These are phyloP conservation scores for Sanghuangporus baumii DNA, from an alignment of 1,284 basidiomycete species.

Conservation along the genomic window DNA sequence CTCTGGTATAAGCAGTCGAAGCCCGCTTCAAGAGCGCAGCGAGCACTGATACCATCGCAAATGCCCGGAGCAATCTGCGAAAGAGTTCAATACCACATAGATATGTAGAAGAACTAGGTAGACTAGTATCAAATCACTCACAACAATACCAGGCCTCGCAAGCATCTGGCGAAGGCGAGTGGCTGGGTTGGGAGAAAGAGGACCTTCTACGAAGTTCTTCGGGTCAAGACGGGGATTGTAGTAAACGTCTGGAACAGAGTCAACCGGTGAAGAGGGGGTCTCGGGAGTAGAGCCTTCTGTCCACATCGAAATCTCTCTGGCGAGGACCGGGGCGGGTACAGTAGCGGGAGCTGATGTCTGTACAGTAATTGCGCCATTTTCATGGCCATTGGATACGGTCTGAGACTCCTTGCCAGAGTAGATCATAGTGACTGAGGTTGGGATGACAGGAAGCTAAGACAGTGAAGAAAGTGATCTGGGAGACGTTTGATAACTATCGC, in stretches of 20 bases:
- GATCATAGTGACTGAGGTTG: slow-evolving; percentile 12
- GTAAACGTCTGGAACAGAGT: slow-evolving; percentile 29
- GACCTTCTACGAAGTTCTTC: slow-evolving; percentile 62
- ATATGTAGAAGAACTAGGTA: neutral
- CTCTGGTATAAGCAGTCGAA: slow-evolving; percentile 73
- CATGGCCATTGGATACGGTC: slow-evolving; percentile 14
- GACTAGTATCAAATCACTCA: slow-evolving; percentile 25
- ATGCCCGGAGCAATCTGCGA: slow-evolving; percentile 67
- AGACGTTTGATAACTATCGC: neutral
- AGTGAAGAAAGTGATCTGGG: neutral
- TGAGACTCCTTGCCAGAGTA: slow-evolving; percentile 20
- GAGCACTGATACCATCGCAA: slow-evolving; percentile 76
- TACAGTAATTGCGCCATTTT: slow-evolving; percentile 5
- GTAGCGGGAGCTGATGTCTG: neutral
- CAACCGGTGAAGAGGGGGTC: slow-evolving; percentile 7
- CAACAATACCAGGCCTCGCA: slow-evolving; percentile 70
- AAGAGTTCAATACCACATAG: neutral
- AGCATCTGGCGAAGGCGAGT: slow-evolving; percentile 74
- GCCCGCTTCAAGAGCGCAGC: slow-evolving; percentile 72
- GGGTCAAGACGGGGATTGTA: slow-evolving; percentile 60
- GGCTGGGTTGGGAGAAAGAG: slow-evolving; percentile 58
- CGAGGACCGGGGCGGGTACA: slow-evolving; percentile 7
- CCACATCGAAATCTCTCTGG: neutral
- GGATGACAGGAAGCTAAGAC: neutral
- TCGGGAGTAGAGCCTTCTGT: slow-evolving; percentile 12